Evolutionary conservation across 1,284 basidiomycete genomes (phyloP).

Genomic region (Sporisorium reilianum): DNA sequence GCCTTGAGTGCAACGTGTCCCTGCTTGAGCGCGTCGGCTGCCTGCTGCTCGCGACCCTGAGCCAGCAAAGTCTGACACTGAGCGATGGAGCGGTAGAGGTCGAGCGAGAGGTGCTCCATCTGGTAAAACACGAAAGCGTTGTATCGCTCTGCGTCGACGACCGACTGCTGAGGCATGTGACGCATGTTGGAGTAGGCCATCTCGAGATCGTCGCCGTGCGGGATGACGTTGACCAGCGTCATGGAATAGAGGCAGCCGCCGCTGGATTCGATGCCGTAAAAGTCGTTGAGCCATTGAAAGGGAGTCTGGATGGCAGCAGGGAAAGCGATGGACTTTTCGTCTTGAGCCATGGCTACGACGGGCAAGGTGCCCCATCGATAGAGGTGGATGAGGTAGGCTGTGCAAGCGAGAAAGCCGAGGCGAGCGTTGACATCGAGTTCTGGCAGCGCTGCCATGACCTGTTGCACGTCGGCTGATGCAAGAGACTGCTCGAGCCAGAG

Average conservation of each 20-base stretch:
- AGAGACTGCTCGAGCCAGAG: slow-evolving; percentile 33
- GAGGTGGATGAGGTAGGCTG: slow-evolving; percentile 44
- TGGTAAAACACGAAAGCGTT: slow-evolving; percentile 51
- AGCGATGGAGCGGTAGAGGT: slow-evolving; percentile 40
- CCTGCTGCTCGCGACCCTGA: slow-evolving; percentile 24
- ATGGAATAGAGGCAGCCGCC: slow-evolving; percentile 49
- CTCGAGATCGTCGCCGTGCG: slow-evolving; percentile 12
- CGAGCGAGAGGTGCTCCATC: slow-evolving; percentile 42
- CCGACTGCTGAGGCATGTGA: slow-evolving; percentile 40
- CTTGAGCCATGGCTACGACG: slow-evolving; percentile 49
- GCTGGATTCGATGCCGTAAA: slow-evolving; percentile 46
- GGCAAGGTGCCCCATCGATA: slow-evolving; percentile 51
- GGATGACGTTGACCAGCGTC: slow-evolving; percentile 47
- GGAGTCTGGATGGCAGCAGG: slow-evolving; percentile 28
- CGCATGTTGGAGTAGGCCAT: slow-evolving; percentile 51
- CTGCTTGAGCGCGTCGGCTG: slow-evolving; percentile 37
- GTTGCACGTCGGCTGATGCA: slow-evolving; percentile 17
- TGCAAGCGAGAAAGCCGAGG: slow-evolving; percentile 46
- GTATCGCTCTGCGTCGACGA: slow-evolving; percentile 42
- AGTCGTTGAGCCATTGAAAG: slow-evolving; percentile 48
- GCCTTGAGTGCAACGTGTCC: slow-evolving; percentile 41
- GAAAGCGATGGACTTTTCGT: slow-evolving; percentile 39
- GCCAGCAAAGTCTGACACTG: slow-evolving; percentile 30
- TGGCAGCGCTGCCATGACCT: slow-evolving; percentile 25
- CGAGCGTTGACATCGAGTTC: slow-evolving; percentile 29